Evolutionary conservation across 192 early-diverging fungal genomes (phyloP), one percentile per base, ranked within the genome.

Genomic region (Gamsiella multidivaricata): DNA sequence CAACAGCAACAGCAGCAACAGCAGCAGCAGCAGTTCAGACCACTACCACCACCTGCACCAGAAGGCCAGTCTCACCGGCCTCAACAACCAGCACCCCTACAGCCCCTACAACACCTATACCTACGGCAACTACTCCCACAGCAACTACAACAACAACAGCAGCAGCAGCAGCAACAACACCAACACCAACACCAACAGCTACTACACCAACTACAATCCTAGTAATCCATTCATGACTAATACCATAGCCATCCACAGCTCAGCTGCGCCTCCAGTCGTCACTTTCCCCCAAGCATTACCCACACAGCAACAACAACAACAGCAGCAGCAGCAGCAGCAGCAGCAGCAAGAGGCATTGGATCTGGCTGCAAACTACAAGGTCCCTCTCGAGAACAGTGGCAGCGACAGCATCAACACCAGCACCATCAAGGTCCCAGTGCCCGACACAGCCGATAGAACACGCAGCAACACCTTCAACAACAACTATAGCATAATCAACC

Each of bases 351-450:
- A n/a, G n/a, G n/a, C n/a, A n/a, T n/a, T 41, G 18, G 43, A 32
- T 12, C 10, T 12, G 26, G 18, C 28, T 23, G 61, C 51, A 28
- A 64, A 29, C 37, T 73, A 73, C 55, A 73, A 65, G 46, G 61
- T 66, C 20, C 49, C 71, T 0, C 39, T 74, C 29, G 63, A 74
- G 12, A 32, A 26, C 36, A 53, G 45, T n/a, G 47, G 55, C 41
- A 63, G 45, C 22, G n/a, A 46, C n/a, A 46, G 45, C 5, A n/a
- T 6, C 17, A 46, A 12, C 45, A 46, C 45, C n/a, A 46, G 45
- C 45, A 46, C 45, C 45, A 54, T 74, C 50, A 81, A 73, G 20
- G 63, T 81, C 0, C 70, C 70, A 22, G 53, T 80, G 11, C 22
- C 55, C 1, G 54, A 63, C 20, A 26, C 42, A 2, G 31, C 22